Conservation (phyloP, 208 protist species). For the Leishmania aethiopica region DNA sequence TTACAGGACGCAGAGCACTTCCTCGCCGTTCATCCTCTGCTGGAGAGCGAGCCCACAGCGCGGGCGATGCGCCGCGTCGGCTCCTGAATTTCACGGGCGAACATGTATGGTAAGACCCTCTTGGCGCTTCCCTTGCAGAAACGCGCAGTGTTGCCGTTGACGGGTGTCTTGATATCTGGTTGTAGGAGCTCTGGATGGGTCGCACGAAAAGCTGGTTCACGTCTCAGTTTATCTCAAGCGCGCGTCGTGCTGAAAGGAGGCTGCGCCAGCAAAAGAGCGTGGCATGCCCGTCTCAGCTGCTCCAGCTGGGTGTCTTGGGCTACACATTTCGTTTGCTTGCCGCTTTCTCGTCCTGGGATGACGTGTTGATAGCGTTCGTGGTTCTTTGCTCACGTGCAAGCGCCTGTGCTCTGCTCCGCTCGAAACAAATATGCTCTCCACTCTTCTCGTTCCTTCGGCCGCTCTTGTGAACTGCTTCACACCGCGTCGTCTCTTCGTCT, state of each 20-base stretch:
- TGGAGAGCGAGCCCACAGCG: slow-evolving; percentile 39
- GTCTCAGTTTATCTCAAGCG: background rate
- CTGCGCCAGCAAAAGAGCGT: background rate
- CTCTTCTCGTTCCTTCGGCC: background rate
- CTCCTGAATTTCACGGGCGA: background rate
- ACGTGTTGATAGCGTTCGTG: background rate
- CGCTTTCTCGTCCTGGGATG: background rate
- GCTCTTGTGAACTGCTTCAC: slow-evolving; percentile 4
- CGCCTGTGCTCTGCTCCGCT: background rate
- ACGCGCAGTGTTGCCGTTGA: background rate
- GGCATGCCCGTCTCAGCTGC: background rate
- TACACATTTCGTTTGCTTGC: background rate
- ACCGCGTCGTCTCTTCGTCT: background rate
- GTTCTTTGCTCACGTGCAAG: background rate
- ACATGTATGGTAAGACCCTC: background rate
- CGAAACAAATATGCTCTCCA: background rate
- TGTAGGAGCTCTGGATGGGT: background rate
- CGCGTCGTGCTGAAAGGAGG: background rate
- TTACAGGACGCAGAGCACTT: slow-evolving; percentile 80
- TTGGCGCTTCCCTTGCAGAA: background rate
- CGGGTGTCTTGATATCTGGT: background rate
- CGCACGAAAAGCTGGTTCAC: background rate
- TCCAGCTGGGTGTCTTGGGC: background rate
- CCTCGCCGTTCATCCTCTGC: slow-evolving; percentile 43
- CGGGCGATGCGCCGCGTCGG: slow-evolving; percentile 11